Percentiles rank a stretch among this genome's conserved stretches.
Evolutionary conservation across 345 rosid genomes (phyloP).

Genomic region (Salix viminalis): DNA sequence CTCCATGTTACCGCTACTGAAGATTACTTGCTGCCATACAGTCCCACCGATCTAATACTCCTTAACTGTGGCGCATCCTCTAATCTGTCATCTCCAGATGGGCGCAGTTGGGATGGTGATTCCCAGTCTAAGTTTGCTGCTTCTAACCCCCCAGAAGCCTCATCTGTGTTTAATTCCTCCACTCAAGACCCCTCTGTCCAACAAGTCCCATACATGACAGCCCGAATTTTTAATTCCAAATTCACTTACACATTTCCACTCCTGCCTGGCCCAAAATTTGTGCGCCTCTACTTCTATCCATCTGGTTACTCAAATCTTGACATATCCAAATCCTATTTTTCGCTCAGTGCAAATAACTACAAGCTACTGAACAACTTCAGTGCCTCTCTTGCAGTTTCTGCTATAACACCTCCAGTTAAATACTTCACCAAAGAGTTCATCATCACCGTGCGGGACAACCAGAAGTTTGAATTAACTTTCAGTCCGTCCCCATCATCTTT

Average conservation of each 20-base stretch:
- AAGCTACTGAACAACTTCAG: slow-evolving; percentile 12
- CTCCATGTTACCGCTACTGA: too few species aligned
- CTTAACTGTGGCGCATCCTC: too few species aligned
- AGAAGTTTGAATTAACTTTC: not conserved
- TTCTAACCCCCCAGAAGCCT: too few species aligned
- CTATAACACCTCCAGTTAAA: not conserved
- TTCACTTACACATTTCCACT: slow-evolving; percentile 34
- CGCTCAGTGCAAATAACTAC: not conserved
- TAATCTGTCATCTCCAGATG: too few species aligned
- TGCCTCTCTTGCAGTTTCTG: not conserved
- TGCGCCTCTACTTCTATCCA: slow-evolving; percentile 22
- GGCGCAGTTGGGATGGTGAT: too few species aligned
- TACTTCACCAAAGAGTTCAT: not conserved
- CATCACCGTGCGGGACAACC: not conserved
- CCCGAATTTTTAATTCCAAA: slow-evolving; percentile 15
- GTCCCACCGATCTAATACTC: too few species aligned
- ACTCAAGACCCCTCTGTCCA: too few species aligned
- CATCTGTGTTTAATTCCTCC: too few species aligned
- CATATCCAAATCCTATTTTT: not conserved
- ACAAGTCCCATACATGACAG: slow-evolving; percentile 12
- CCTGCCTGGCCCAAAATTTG: slow-evolving; percentile 32
- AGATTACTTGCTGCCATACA: too few species aligned
- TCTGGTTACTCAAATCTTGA: not conserved
- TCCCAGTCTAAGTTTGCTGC: too few species aligned
- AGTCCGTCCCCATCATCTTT: not conserved